Base-by-base conservation (phyloP, 2,329 filamentous ascomycete genomes). In the Trichophyton benhamiae region DNA sequence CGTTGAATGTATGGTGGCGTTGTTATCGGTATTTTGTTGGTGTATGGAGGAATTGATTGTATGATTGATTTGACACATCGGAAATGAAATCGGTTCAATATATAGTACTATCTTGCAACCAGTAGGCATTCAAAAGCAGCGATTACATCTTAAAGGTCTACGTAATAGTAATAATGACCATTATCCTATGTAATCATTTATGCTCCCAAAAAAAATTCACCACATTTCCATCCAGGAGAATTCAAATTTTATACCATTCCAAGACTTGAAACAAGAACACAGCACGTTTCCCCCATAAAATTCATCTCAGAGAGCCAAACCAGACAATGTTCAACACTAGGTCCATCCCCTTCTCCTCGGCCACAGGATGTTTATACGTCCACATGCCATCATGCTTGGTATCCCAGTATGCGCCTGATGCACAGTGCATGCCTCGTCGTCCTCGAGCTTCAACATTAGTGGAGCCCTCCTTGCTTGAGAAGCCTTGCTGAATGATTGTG, bases 401-500 rank as follows among this genome's bases (percentile, higher is more conserved):
- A 63, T 79, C 77, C 78, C 78, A 80, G 69, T 76, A 80, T 2
- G 77, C 77, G 3, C 77, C 78, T 0, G 76, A 76, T 30, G 78
- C 78, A 15, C 76, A 76, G 68, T 80, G 77, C 78, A 80, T 79
- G 66, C 94, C 94, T 66, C 92, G 84, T 66, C 91, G 85, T 61
- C 91, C 92, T 66, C 82, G 78, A 33, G 75, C 71, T 17, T 64
- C 62, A 17, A 53, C 20, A 17, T 81, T 75, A 64, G 80, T 60
- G n/a, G 49, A 53, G 20, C 42, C 36, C 17, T 33, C 58, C n/a
- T 57, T 38, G 17, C 17, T 48, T 13, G 61, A 49, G 38, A 92
- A 80, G 20, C 74, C 75, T 78, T 97, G 92, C 79, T 99, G 92
- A 68, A 97, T 95, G 72, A 97, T 96, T 67, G 92, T 97, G 80